Conservation (phyloP, 2,329 filamentous ascomycete species). For the Hawksworthiomyces lignivorus region DNA sequence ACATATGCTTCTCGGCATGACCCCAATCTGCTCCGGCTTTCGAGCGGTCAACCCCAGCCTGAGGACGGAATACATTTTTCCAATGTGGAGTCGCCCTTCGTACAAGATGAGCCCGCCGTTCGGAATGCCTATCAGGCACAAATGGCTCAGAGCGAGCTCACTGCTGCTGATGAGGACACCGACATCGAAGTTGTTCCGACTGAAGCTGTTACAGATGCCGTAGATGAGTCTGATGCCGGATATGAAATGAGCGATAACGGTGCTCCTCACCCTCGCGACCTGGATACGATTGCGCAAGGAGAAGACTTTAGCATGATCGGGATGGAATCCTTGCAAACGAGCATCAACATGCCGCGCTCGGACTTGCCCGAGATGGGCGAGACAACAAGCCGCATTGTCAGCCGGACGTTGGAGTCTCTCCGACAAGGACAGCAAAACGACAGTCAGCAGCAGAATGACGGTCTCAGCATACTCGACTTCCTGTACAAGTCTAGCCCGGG, state of each 20-base stretch:
- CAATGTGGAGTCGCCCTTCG: constrained; percentile 2
- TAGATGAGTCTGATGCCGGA: too few relatives aligned
- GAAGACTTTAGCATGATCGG: constrained; percentile 23
- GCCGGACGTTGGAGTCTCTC: constrained; percentile 44
- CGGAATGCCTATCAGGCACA: neutral
- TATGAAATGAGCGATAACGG: too few relatives aligned
- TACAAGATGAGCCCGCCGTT: neutral
- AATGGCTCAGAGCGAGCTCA: constrained; percentile 3
- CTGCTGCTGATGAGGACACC: too few relatives aligned
- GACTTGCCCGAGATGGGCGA: constrained; percentile 43
- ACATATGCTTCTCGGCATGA: too few relatives aligned
- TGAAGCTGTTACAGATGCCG: too few relatives aligned
- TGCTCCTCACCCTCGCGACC: too few relatives aligned
- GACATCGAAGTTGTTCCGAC: too few relatives aligned
- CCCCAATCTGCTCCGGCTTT: too few relatives aligned
- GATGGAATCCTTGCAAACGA: constrained; percentile 14
- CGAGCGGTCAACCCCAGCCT: neutral
- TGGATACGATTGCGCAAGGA: constrained; percentile 21
- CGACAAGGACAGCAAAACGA: constrained; percentile 24
- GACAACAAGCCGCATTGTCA: constrained; percentile 49
- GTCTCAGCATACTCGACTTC: constrained; percentile 11
- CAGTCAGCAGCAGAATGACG: constrained; percentile 3
- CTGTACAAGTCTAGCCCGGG: constrained; percentile 6
- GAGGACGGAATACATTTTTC: constrained; percentile 7
- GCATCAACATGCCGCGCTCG: constrained; percentile 32